Evolutionary conservation across 768 basidiomycete genomes (phyloP).

Genomic region (Dacryopinax spathularia): DNA sequence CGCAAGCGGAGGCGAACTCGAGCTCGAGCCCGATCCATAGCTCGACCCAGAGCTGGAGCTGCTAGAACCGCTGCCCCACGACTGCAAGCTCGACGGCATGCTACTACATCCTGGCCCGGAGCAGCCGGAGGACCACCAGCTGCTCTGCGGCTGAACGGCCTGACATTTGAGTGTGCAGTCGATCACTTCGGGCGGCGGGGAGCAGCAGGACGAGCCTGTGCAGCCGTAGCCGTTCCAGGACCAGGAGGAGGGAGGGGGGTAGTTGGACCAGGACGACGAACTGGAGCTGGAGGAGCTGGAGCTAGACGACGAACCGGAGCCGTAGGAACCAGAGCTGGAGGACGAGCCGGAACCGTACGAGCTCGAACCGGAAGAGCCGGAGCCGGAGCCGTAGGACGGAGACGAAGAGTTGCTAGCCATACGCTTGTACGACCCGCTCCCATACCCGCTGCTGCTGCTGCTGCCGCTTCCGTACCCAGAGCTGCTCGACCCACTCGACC

Average conservation of each 20-base stretch:
- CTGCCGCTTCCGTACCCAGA: not conserved
- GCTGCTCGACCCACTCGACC: too few relatives aligned
- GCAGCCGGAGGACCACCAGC: constrained; percentile 1
- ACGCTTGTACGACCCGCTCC: not conserved
- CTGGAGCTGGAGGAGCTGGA: not conserved
- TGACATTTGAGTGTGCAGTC: not conserved
- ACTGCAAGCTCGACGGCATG: not conserved
- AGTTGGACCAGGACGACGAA: not conserved
- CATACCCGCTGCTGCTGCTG: not conserved
- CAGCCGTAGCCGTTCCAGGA: not conserved
- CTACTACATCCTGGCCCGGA: not conserved
- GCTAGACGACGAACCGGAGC: not conserved
- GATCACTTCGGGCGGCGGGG: not conserved
- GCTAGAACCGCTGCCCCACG: not conserved
- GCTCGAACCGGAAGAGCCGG: not conserved
- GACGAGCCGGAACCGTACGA: constrained; percentile 1
- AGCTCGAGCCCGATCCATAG: not conserved
- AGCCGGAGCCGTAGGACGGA: not conserved
- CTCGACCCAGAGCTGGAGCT: not conserved
- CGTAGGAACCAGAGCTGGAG: not conserved
- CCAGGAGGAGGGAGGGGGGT: not conserved
- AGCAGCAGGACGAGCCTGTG: not conserved
- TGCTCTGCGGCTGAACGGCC: not conserved
- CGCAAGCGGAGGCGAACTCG: not conserved
- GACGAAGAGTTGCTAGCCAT: not conserved